Evolutionary conservation across 2,329 filamentous ascomycete genomes (phyloP), one percentile per base, ranked within the genome.

Genomic region (Cercospora zeae-maydis): DNA sequence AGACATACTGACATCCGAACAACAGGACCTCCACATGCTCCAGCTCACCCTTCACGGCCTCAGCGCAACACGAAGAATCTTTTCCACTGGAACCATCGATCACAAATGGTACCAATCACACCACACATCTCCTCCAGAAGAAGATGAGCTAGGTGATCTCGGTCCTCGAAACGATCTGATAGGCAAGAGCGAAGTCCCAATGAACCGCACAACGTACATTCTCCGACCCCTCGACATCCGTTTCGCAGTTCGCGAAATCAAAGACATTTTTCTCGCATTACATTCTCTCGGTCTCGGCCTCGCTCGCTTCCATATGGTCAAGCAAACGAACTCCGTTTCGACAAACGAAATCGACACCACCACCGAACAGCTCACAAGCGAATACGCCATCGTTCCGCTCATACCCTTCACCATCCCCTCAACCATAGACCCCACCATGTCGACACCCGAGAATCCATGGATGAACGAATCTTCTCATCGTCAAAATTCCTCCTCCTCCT

Each of bases 21-120:
- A n/a, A 52, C 30, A 67, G 66, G 67, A 71, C 49, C 63, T 71
- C 57, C 70, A 70, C 45, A 70, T 64, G 57, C 67, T 70, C 21
- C 68, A 70, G 42, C 65, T 62, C 24, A 70, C 68, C 1, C 58
- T 71, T 9, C 63, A 67, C 49, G 69, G 69, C 45, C 31, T 54
- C 9, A 63, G 63, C 6, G 56, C 62, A 1, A 68, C 69, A 4
- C 19, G 27, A 10, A 31, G 31, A 14, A 42, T 65, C 6, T 52
- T 65, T 9, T 14, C 39, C 27, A 24, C 47, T 2, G 42, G 34
- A 4, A 9, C 13, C 9, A 19, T 45, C 33, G 24, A 39, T 42
- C 27, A 21, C 7, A 58, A 58, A 49, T 58, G 55, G 55, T 42
- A 31, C 24, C 55, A 19, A 3, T 11, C 24, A 27, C 21, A 58